Evolutionary conservation across 2,329 filamentous ascomycete genomes (phyloP).

Genomic region (Xylogone sp.): DNA sequence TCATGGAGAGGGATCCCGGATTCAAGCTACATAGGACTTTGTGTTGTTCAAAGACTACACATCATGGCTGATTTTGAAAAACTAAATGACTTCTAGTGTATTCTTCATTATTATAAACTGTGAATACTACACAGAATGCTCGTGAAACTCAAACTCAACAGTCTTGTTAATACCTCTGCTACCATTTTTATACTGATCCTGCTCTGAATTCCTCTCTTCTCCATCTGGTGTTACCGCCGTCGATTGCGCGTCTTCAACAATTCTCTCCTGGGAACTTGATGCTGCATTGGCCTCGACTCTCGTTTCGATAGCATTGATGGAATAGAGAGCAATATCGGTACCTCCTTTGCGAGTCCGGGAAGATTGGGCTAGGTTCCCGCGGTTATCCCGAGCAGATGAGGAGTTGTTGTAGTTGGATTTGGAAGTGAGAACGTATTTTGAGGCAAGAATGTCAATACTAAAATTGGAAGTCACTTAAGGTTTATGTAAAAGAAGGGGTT

Average conservation of each 20-base stretch:
- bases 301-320: constrained; percentile 4
- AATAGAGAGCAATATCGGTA: constrained; percentile 4
- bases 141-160: constrained; percentile 11
- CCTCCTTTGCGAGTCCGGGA: neutral
- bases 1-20: no score
- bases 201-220: neutral
- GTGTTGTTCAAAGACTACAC: no score
- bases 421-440: constrained; percentile 6
- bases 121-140: neutral
- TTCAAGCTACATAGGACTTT: no score
- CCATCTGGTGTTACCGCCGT: neutral
- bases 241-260: constrained; percentile 3
- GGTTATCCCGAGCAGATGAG: neutral
- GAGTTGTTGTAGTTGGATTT: constrained; percentile 5
- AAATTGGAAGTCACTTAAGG: neutral
- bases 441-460: constrained; percentile 15
- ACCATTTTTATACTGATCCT: neutral
- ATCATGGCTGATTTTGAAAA: no score
- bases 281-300: constrained; percentile 1
- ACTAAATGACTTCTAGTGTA: no score
- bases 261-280: constrained; percentile 9
- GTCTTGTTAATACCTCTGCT: constrained; percentile 6
- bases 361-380: neutral
- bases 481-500: no score
- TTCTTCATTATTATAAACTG: no score